A percentile compares a stretch with the other conserved stretches of the same genome.
Evolutionary conservation across 306 rosid species (phyloP).

Genomic region (Cucurbita ficifolia): DNA sequence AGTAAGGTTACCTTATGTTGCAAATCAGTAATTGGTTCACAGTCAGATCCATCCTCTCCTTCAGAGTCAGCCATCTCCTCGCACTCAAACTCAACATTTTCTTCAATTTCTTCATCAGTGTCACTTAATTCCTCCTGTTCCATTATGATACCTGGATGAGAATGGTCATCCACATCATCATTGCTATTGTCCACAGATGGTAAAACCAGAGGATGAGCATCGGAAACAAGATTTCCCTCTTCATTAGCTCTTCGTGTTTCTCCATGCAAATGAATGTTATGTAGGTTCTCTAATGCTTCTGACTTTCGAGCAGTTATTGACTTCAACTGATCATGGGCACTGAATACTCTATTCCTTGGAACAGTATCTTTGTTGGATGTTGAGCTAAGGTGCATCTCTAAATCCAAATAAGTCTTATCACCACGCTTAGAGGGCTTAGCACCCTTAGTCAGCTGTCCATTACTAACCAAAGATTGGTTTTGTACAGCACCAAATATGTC

Average conservation of each 20-base stretch:
- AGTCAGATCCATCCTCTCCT: constrained; percentile 76
- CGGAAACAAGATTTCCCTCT: constrained; percentile 18
- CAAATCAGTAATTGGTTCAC: constrained; percentile 31
- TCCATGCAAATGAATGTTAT: constrained; percentile 16
- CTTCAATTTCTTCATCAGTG: constrained; percentile 85
- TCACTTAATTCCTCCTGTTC: constrained; percentile 92
- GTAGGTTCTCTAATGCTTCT: constrained; percentile 14
- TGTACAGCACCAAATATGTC: constrained; percentile 23
- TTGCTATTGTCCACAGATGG: constrained; percentile 25
- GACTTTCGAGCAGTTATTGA: constrained; percentile 18
- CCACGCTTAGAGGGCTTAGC: constrained; percentile 14
- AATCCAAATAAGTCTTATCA: constrained; percentile 50
- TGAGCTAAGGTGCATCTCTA: constrained; percentile 71
- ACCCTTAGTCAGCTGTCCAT: constrained; percentile 16
- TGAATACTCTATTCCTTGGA: constrained; percentile 19
- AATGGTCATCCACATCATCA: constrained; percentile 50
- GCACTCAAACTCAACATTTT: constrained; percentile 86
- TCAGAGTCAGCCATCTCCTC: constrained; percentile 97
- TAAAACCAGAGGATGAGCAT: constrained; percentile 15
- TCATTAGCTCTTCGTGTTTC: constrained; percentile 20
- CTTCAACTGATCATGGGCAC: constrained; percentile 18
- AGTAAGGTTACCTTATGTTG: constrained; percentile 42
- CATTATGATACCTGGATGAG: constrained; percentile 82
- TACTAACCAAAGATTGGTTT: constrained; percentile 15
- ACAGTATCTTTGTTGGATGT: constrained; percentile 34